phyloP scores from a whole-genome alignment of 192 early-diverging fungal genomes.

The Endogone sp. region DNA sequence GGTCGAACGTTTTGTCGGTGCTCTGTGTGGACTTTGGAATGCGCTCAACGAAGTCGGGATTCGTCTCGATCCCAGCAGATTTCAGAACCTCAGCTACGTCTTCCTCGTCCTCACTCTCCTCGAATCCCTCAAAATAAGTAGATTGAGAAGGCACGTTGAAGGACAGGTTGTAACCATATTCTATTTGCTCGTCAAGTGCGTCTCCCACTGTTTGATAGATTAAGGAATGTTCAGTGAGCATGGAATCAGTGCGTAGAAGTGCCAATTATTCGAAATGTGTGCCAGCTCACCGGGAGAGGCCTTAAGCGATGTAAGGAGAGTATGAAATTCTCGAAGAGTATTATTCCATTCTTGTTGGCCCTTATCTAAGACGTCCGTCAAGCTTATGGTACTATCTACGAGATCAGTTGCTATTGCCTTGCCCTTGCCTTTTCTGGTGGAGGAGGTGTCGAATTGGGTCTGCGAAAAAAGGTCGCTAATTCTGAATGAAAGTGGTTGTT shows the following conservation, averaged over 20 bases:
- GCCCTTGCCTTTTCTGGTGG: not conserved
- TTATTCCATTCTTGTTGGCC: not conserved
- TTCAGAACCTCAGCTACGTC: not conserved
- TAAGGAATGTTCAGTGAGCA: not conserved
- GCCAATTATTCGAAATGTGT: too few relatives aligned
- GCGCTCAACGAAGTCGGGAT: not conserved
- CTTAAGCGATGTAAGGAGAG: not conserved
- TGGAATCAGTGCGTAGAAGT: not conserved
- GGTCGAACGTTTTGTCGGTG: slow-evolving; percentile 18
- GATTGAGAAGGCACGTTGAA: not conserved
- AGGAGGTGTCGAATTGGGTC: not conserved
- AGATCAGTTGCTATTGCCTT: not conserved
- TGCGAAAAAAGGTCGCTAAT: not conserved
- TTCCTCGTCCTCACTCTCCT: not conserved
- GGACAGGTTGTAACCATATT: not conserved
- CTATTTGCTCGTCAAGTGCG: not conserved
- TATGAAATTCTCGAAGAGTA: not conserved
- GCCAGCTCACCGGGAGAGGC: not conserved
- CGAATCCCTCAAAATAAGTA: not conserved
- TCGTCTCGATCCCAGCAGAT: not conserved
- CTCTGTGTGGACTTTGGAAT: not conserved
- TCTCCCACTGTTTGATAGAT: not conserved
- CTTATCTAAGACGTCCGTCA: not conserved
- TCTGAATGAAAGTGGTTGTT: not conserved
- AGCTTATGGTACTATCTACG: too few relatives aligned